Evolutionary conservation across 352 stramenopile genomes (phyloP), one percentile per base, ranked within the genome.

Genomic region (Bremia lactucae): DNA sequence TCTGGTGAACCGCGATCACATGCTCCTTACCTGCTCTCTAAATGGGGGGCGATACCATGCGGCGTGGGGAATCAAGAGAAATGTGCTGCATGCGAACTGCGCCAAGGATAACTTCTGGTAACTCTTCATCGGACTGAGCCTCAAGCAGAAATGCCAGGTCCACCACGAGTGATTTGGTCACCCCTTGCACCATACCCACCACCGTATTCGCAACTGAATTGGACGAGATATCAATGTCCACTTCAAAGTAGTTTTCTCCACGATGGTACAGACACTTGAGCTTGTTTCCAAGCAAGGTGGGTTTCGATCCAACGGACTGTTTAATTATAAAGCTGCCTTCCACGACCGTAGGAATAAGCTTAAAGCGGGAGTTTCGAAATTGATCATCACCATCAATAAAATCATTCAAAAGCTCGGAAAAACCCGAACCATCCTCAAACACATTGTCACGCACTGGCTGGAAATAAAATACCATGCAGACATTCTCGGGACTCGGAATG

Each of bases 321-420:
- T 93, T 84, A 26, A 98, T 96, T 41, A 98, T 90, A 55, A 97
- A 98, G 65, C 95, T 97, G 8, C 94, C 94, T 54, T 98, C 90
- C 4, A 97, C 83, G 45, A 98, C 72, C 6, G 81, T 94, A 18
- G 96, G 96, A 54, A 98, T 98, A 37, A 99, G 66, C 72, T 99
- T 99, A 70, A 98, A 98, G 10, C 93, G 91, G 34, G 84, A 90
- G 61, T 98, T 96, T 20, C 95, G 84, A 58, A 97, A 97, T 36
- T 71, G 55, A 60, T 98, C 93, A 54, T 95, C 85, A 38, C 90
- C 94, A 62, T 97, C 96, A 19, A 95, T 73, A 19, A 97, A 96
- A 46, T 88, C 76, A 41, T 90, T 89, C 14, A 94, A 59, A 34
- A 96, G 60, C 42, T 90, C 78, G 11, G 78, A 93, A 49, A 95